Evolutionary conservation across 2,329 filamentous ascomycete species (phyloP), one percentile per base, ranked within the genome.

Genomic region (Hypoxylon sp.): DNA sequence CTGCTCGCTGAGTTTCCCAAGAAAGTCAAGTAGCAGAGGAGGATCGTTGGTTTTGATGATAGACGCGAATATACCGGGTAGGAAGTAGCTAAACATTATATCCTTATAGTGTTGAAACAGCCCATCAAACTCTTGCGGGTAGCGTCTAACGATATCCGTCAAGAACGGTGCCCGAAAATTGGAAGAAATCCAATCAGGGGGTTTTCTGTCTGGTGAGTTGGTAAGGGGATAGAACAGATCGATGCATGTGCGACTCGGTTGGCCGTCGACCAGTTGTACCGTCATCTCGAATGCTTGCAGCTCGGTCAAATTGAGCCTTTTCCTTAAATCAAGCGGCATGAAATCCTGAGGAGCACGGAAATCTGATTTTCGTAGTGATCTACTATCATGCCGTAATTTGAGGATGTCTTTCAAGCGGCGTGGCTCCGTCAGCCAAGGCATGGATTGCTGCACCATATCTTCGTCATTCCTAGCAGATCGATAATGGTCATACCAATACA

Each of bases 401-500:
- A 66, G 54, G 2, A 62, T 59, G 14, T 66, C 48, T 27, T 54
- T 54, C 31, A 66, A 20, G 11, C 46, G 51, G 14, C 6, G 10
- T 49, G 54, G 22, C 6, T 59, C 40, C 6, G n/a, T 31, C 30
- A 57, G 33, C 64, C 64, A 66, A 50, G 64, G 40, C 31, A 2
- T 17, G 17, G 46, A 10, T 8, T 46, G 27, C 3, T 31, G 22
- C 6, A 8, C 48, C 14, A 40, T 31, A 14, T 8, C 11, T n/a
- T 25, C 8, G 7, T 42, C 22, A 2, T 40, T 20, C n/a, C 14
- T 35, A 6, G 50, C n/a, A 35, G 33, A 54, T n/a, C 62, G 37
- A 33, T 27, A 59, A 42, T 66, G 64, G 10, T 66, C 64, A 33
- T 37, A 62, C 64, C 59, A 66, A n/a, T 66, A 66, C 30, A 49